Base-by-base conservation (phyloP, 2,329 filamentous ascomycete species). In the Calonectria hawksworthii region DNA sequence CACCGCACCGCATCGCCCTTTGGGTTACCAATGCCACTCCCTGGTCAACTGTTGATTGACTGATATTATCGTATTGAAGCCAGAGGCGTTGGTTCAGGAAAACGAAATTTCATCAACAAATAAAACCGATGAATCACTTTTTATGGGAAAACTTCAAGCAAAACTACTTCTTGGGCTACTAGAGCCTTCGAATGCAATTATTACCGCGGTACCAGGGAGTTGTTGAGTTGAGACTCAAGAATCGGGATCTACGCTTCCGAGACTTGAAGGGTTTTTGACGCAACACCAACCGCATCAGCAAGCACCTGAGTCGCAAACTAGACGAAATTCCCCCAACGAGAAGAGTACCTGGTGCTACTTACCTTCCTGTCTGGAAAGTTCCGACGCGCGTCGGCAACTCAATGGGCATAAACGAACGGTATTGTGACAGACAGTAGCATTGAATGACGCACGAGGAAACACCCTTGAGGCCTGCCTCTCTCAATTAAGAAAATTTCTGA, bases 231-330 rank as follows among this genome's bases (percentile, higher is more conserved):
- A 70, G n/a, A 65, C 71, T n/a, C 13, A 68, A 51, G 54, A 30
- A 34, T 72, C 79, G 78, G 79, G 76, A 80, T 80, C 79, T 75
- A 34, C 78, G 56, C 70, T 80, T 75, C 78, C 78, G 79, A 80
- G 76, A 80, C 79, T 64, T 28, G 30, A 65, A 64, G 44, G 67
- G 72, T 47, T 44, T 78, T 72, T 59, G 67, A 73, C 51, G 34
- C 34, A 65, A 61, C 64, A 34, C 67, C 65, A 54, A 56, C 44
- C 59, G 36, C 34, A 26, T 26, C 16, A 50, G 51, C 14, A 14
- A 70, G 44, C 18, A 21, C 30, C n/a, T 21, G 67, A 44, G 64
- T 61, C 34, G 14, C 32, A 41, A 16, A 50, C n/a, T n/a, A 52
- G 23, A 13, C n/a, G 26, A 16, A 23, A 30, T 34, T 34, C 30